Percentiles rank a stretch among this genome's conserved stretches.
These are phyloP conservation scores for Tulasnella sp. DNA, from an alignment of 768 basidiomycete genomes.

Conservation along the genomic window DNA sequence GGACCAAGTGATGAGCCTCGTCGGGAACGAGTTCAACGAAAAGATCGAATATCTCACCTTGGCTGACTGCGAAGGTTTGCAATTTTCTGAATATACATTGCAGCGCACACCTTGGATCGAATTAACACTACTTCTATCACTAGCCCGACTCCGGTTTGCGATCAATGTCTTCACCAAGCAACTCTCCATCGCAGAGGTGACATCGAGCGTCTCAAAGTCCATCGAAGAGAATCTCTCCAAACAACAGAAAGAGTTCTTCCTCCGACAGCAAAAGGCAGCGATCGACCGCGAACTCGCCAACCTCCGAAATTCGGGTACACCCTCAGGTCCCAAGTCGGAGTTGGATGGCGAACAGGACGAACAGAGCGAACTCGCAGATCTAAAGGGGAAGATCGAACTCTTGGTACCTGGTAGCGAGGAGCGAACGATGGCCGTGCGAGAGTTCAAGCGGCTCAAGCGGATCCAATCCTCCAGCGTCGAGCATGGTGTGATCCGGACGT, in stretches of 20 bases:
- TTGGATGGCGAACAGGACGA: slow-evolving; percentile 54
- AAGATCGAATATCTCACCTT: slow-evolving; percentile 43
- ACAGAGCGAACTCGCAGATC: slow-evolving; percentile 64
- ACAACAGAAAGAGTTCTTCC: slow-evolving; percentile 80
- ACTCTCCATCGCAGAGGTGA: slow-evolving; percentile 67
- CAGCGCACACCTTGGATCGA: slow-evolving; percentile 32
- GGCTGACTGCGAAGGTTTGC: slow-evolving; percentile 23
- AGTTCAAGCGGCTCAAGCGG: slow-evolving; percentile 73
- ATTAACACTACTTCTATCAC: neutral
- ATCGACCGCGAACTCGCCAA: slow-evolving; percentile 66
- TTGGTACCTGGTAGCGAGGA: slow-evolving; percentile 68
- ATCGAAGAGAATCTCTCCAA: slow-evolving; percentile 79
- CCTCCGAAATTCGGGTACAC: slow-evolving; percentile 28
- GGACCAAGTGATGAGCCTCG: slow-evolving; percentile 53
- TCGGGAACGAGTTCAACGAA: slow-evolving; percentile 57
- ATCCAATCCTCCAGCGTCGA: slow-evolving; percentile 89
- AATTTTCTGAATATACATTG: neutral
- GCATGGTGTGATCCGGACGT: slow-evolving; percentile 76
- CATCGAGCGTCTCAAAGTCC: slow-evolving; percentile 66
- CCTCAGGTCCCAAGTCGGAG: slow-evolving; percentile 29
- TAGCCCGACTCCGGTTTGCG: slow-evolving; percentile 51
- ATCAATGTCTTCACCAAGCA: slow-evolving; percentile 66
- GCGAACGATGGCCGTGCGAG: slow-evolving; percentile 67
- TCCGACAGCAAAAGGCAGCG: slow-evolving; percentile 71
- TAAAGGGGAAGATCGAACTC: slow-evolving; percentile 62